These are phyloP conservation scores for Porpolomopsis calyptriformis DNA, from an alignment of 768 basidiomycete genomes.

Conservation along the genomic window DNA sequence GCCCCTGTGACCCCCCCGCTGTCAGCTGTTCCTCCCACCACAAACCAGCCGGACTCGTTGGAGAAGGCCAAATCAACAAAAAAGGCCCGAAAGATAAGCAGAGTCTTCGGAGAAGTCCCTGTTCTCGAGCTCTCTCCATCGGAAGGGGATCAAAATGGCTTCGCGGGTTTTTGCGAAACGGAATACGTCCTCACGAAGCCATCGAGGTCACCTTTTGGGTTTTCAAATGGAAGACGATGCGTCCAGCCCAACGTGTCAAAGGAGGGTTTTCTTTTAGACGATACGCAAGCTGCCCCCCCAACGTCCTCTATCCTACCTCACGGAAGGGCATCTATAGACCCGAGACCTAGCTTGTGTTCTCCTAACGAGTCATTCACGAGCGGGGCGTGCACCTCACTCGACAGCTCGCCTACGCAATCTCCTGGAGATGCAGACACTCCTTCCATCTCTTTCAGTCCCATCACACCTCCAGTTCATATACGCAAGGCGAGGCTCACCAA, in stretches of 20 bases:
- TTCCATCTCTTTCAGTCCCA: neutral
- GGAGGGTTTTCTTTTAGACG: neutral
- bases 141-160: neutral
- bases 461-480: neutral
- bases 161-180: neutral
- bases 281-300: neutral
- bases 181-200: neutral
- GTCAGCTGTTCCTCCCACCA: slow-evolving; percentile 14
- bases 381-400: neutral
- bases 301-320: neutral
- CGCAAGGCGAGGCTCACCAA: slow-evolving; percentile 3
- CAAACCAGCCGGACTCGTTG: slow-evolving; percentile 23
- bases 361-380: neutral
- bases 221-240: neutral
- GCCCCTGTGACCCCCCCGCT: neutral
- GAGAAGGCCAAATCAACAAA: slow-evolving; percentile 30
- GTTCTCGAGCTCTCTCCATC: slow-evolving; percentile 5
- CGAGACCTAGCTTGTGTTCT: neutral
- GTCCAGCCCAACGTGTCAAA: neutral
- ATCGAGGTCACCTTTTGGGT: neutral
- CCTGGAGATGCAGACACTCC: neutral
- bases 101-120: slow-evolving; percentile 30
- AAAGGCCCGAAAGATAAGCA: slow-evolving; percentile 35
- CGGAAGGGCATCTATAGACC: neutral
- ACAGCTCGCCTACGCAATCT: neutral